A percentile compares a stretch with the other conserved stretches of the same genome.
phyloP scores from a whole-genome alignment of 164 flowering plant genomes.

The Paratinospora sagittata region DNA sequence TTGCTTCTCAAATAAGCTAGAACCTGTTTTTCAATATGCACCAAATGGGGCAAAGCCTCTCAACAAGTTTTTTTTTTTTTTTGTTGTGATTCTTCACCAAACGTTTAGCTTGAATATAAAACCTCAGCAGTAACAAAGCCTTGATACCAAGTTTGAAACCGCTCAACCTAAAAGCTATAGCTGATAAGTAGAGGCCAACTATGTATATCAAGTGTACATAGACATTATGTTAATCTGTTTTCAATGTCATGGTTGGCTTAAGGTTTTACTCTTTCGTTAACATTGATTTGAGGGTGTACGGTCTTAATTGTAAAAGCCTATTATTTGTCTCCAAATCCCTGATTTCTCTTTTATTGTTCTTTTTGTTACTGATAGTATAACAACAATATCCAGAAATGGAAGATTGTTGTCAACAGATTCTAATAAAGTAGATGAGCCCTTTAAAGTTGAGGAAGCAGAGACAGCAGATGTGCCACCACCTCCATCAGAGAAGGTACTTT shows the following conservation, averaged over 20 bases:
- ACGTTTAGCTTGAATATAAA: too few relatives aligned
- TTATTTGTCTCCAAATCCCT: not conserved
- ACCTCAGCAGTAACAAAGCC: too few relatives aligned
- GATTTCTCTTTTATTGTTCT: not conserved
- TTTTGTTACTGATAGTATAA: slow-evolving; percentile 24
- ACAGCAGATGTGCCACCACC: slow-evolving; percentile 80
- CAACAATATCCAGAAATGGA: slow-evolving; percentile 30
- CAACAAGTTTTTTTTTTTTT: too few relatives aligned
- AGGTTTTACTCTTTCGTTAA: not conserved
- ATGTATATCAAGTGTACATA: too few relatives aligned
- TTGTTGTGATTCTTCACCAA: too few relatives aligned
- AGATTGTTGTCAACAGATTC: slow-evolving; percentile 59
- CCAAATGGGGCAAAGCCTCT: too few relatives aligned
- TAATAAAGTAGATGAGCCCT: slow-evolving; percentile 54
- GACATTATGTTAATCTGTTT: not conserved
- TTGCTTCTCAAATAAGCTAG: too few relatives aligned
- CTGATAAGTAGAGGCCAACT: too few relatives aligned
- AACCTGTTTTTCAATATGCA: too few relatives aligned
- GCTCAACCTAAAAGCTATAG: too few relatives aligned
- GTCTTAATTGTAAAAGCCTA: not conserved
- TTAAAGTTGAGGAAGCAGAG: slow-evolving; percentile 88
- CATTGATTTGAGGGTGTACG: not conserved
- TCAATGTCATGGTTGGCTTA: not conserved
- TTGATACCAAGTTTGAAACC: too few relatives aligned
- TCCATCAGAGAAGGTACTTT: slow-evolving; percentile 65